Evolutionary conservation across 2,329 filamentous ascomycete genomes (phyloP).

Genomic region (Phoma sp.): DNA sequence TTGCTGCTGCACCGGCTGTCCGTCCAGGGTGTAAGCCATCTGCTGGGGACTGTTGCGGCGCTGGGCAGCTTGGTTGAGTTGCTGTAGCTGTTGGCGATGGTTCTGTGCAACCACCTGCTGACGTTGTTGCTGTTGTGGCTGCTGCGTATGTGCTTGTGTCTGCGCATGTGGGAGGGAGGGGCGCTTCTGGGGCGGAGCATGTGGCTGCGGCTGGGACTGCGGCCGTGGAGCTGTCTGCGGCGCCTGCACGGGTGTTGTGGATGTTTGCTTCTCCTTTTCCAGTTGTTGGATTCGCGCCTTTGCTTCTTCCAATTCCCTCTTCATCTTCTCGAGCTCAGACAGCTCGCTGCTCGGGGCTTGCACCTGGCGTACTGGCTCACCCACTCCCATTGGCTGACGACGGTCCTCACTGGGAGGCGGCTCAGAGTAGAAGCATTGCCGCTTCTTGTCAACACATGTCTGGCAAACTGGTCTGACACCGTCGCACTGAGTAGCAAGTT

Average conservation of each 20-base stretch:
- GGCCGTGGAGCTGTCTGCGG: slow-evolving; percentile 27
- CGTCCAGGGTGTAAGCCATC: slow-evolving; percentile 24
- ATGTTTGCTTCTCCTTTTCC: slow-evolving; percentile 40
- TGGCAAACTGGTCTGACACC: slow-evolving; percentile 42
- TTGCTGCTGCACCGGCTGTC: slow-evolving; percentile 25
- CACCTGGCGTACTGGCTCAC: slow-evolving; percentile 24
- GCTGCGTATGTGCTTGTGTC: slow-evolving; percentile 12
- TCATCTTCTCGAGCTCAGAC: slow-evolving; percentile 44
- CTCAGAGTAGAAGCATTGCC: slow-evolving; percentile 43
- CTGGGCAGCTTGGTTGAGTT: slow-evolving; percentile 28
- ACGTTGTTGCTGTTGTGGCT: slow-evolving; percentile 25
- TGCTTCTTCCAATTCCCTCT: slow-evolving; percentile 46
- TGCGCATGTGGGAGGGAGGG: slow-evolving; percentile 21
- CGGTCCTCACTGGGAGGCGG: slow-evolving; percentile 24
- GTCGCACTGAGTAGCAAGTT: slow-evolving; percentile 40
- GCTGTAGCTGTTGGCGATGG: slow-evolving; percentile 32
- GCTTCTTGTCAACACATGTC: slow-evolving; percentile 45
- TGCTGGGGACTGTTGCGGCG: slow-evolving; percentile 29
- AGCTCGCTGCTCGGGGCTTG: slow-evolving; percentile 30
- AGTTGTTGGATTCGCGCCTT: slow-evolving; percentile 44
- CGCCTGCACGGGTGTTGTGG: slow-evolving; percentile 36
- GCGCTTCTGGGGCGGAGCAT: slow-evolving; percentile 19
- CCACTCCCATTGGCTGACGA: slow-evolving; percentile 18
- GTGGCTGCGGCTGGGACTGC: slow-evolving; percentile 25
- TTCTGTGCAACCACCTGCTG: slow-evolving; percentile 16